A percentile compares a stretch with the other conserved stretches of the same genome.
Conservation (phyloP, 257 asterid genomes). For the Craterostigma plantagineum region DNA sequence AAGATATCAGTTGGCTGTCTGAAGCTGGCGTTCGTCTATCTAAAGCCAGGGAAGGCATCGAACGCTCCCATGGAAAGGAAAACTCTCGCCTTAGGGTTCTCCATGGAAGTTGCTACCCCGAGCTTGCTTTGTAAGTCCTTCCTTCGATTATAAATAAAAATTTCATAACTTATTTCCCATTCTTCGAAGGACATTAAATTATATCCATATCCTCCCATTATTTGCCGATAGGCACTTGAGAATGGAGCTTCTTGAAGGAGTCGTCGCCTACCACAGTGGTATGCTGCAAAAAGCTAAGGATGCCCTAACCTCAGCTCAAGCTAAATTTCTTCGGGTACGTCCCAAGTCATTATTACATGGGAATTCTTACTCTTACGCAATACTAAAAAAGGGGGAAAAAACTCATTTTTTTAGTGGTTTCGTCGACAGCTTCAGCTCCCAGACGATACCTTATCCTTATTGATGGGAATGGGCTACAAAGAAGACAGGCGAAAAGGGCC, state of each 20-base stretch:
- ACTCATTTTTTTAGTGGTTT: background rate
- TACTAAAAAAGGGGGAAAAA: too few relatives aligned
- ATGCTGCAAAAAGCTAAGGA: constrained; percentile 44
- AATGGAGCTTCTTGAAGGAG: constrained; percentile 85
- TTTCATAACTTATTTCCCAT: constrained; percentile 1
- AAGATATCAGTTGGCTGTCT: constrained; percentile 79
- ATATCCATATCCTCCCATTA: constrained; percentile 3
- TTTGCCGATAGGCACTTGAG: constrained; percentile 49
- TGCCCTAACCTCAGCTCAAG: constrained; percentile 52
- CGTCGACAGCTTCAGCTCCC: constrained; percentile 66
- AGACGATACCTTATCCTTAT: constrained; percentile 53
- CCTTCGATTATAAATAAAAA: background rate
- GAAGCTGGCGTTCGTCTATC: constrained; percentile 77
- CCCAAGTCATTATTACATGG: background rate
- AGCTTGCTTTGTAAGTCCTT: constrained; percentile 57
- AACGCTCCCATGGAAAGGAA: constrained; percentile 90
- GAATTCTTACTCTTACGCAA: too few relatives aligned
- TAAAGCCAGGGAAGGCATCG: constrained; percentile 80
- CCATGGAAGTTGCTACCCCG: constrained; percentile 77
- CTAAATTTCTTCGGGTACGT: constrained; percentile 45
- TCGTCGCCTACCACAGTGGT: constrained; percentile 70
- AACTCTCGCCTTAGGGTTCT: constrained; percentile 66
- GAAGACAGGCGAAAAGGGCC: constrained; percentile 77
- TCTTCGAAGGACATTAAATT: constrained; percentile 8
- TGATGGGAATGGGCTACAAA: constrained; percentile 75